Percentiles rank a stretch among this genome's conserved stretches.
These are phyloP conservation scores for Lactifluus hygrophoroides DNA, from an alignment of 768 basidiomycete genomes.

Conservation along the genomic window DNA sequence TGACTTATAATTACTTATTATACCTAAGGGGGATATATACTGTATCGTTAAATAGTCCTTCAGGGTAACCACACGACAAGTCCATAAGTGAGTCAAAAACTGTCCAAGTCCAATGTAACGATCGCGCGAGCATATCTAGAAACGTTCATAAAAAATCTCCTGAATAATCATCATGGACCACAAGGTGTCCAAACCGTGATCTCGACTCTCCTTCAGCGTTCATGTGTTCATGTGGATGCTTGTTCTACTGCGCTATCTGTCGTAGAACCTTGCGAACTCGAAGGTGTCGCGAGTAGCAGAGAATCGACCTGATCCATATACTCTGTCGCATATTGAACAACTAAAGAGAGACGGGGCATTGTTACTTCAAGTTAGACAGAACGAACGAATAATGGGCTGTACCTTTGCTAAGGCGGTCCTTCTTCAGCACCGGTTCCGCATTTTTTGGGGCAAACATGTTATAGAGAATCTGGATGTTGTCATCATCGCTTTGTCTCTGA, in stretches of 20 bases:
- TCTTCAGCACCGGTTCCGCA: neutral
- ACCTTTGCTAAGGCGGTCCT: slow-evolving; percentile 5
- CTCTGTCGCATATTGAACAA: neutral
- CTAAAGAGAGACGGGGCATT: neutral
- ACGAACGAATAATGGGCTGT: neutral
- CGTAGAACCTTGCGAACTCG: neutral
- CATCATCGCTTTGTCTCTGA: neutral
- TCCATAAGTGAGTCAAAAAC: neutral
- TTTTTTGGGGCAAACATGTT: neutral
- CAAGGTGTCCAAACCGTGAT: neutral
- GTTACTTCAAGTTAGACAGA: neutral
- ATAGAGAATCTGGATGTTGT: neutral
- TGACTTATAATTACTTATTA: neutral
- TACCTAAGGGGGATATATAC: neutral
- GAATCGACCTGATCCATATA: neutral
- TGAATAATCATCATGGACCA: neutral
- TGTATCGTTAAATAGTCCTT: neutral
- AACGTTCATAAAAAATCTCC: too few relatives aligned
- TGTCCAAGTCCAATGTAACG: neutral
- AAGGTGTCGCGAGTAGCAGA: too few relatives aligned
- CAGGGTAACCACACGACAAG: neutral
- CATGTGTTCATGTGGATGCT: neutral
- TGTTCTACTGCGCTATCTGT: neutral
- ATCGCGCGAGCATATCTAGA: neutral
- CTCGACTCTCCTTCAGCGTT: too few relatives aligned